Evolutionary conservation across 2,329 filamentous ascomycete genomes (phyloP), one percentile per base, ranked within the genome.

Genomic region (Macrophomina pseudophaseolina): DNA sequence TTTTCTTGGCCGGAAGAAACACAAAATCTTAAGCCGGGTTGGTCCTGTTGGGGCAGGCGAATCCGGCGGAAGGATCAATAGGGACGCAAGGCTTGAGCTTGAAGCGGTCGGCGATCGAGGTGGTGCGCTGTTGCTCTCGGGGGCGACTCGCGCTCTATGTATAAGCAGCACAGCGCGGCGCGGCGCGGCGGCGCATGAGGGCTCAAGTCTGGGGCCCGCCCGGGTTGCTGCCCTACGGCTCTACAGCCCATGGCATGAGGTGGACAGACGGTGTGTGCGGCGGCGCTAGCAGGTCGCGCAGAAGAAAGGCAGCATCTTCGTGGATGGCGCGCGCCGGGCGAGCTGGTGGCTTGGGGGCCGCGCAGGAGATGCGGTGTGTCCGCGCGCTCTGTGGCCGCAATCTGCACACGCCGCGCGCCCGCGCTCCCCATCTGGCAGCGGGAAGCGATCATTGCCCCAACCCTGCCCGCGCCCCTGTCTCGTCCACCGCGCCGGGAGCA

Each of bases 311-410:
- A 9, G 14, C 68, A 71, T 69, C 67, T 69, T 70, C 69, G 71
- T 70, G 68, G 70, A 75, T 79, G 75, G 76, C 76, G 75, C 75
- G 75, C 76, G 67, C 76, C 76, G 76, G 73, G 71, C 70, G 70
- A 71, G 69, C 68, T 68, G 69, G 70, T 71, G 74, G 75, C 71
- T 74, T 72, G 74, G 72, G 69, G 70, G 69, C 62, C 66, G 54
- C 66, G 67, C 67, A 68, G 69, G 72, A 72, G 71, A 73, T 72
- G 76, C 75, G 76, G 75, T 78, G 76, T 75, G 72, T 65, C 72
- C 71, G 71, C 73, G 70, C 72, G 70, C 72, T 58, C 59, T 62
- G 48, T 58, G 68, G 70, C 67, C 68, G 44, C 67, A 64, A 66
- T 52, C 59, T 66, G 52, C 64, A 54, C 64, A 51, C 51, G 58